Evolutionary conservation across 2,329 filamentous ascomycete species (phyloP).

Genomic region (Lasiodiplodia sp.): DNA sequence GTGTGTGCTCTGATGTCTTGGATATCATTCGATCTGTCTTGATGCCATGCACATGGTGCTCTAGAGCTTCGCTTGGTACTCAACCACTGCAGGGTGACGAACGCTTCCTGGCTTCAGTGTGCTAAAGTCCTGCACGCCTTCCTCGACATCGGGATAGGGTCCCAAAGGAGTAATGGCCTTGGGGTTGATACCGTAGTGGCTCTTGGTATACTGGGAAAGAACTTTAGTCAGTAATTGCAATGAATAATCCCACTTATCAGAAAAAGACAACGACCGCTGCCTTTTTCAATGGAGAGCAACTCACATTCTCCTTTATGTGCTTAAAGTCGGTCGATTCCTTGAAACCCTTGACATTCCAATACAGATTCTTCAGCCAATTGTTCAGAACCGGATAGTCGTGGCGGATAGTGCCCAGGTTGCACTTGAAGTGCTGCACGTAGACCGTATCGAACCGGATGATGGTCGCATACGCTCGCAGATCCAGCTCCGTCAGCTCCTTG

Average conservation of each 20-base stretch:
- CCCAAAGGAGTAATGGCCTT: conserved; percentile 68
- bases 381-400: conserved; percentile 67
- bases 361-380: conserved; percentile 67
- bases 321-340: conserved; percentile 68
- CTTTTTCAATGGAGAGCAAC: conserved; percentile 30
- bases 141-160: conserved; percentile 65
- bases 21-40: neutral
- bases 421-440: conserved; percentile 73
- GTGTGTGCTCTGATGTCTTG: neutral
- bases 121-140: conserved; percentile 58
- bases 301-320: conserved; percentile 71
- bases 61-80: conserved; percentile 34
- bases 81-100: conserved; percentile 48
- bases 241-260: neutral
- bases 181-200: conserved; percentile 66
- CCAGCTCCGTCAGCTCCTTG: conserved; percentile 63
- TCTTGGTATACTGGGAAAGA: conserved; percentile 61
- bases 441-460: conserved; percentile 66
- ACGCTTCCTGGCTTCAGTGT: conserved; percentile 58
- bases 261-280: neutral
- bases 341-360: conserved; percentile 64
- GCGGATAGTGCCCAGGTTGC: conserved; percentile 67
- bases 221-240: neutral
- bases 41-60: neutral
- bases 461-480: conserved; percentile 65